These are phyloP conservation scores for Floccularia luteovirens DNA, from an alignment of 768 basidiomycete genomes.

Conservation along the genomic window DNA sequence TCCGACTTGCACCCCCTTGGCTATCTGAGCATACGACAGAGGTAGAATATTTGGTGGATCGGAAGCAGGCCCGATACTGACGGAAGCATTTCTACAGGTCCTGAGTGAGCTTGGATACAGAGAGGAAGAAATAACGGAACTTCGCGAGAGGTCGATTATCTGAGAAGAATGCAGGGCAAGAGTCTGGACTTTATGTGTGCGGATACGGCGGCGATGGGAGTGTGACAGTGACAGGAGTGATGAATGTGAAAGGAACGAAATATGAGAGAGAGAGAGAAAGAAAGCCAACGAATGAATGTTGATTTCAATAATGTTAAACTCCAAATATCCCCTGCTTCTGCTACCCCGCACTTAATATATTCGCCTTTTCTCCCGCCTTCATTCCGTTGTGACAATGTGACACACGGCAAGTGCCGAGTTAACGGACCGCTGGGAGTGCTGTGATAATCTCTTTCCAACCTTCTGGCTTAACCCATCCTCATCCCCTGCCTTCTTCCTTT, in stretches of 20 bases:
- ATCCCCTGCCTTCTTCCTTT: no score
- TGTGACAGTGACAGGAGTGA: constrained; percentile 4
- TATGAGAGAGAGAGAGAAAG: no score
- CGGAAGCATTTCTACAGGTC: constrained; percentile 22
- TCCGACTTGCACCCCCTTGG: constrained; percentile 78
- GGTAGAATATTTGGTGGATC: constrained; percentile 23
- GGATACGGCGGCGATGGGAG: constrained; percentile 6
- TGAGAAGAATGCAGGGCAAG: constrained; percentile 11
- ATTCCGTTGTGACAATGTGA: no score
- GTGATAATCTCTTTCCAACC: no score
- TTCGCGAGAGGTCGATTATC: constrained; percentile 31
- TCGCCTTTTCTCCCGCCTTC: no score
- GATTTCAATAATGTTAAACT: no score
- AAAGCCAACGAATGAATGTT: no score
- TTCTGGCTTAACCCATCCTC: not conserved
- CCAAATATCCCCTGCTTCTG: no score
- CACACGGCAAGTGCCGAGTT: no score
- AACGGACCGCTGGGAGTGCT: no score
- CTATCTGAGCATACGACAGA: constrained; percentile 79
- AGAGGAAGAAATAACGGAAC: constrained; percentile 25
- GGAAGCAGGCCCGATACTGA: constrained; percentile 1
- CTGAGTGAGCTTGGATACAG: constrained; percentile 30
- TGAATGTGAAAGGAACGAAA: no score
- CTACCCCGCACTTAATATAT: no score
- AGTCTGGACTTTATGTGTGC: constrained; percentile 9